Conservation (phyloP, 2,329 filamentous ascomycete species). For the Penicillium sp. region DNA sequence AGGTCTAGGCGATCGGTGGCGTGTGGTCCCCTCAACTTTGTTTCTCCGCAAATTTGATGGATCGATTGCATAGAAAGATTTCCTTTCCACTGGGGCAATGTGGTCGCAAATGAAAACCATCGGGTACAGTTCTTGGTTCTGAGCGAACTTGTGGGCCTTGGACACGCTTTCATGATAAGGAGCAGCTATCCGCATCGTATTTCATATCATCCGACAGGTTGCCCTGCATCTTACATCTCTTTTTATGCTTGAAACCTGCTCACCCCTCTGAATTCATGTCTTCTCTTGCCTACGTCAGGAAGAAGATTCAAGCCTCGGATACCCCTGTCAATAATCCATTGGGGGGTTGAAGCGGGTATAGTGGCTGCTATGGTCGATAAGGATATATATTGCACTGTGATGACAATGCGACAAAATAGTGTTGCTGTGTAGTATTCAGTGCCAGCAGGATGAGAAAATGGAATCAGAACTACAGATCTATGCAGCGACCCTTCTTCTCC, state of each 20-base stretch:
- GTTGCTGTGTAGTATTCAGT: background rate
- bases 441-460: background rate
- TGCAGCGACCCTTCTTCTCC: background rate
- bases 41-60: background rate
- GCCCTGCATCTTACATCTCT: background rate
- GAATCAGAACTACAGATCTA: background rate
- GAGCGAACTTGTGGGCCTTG: background rate
- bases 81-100: too few species aligned
- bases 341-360: background rate
- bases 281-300: background rate
- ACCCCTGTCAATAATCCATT: background rate
- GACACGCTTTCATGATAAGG: background rate
- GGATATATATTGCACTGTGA: background rate
- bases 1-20: background rate
- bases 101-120: background rate
- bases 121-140: background rate
- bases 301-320: background rate
- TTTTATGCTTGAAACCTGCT: background rate
- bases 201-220: background rate
- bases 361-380: background rate
- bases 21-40: background rate
- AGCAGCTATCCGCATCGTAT: background rate
- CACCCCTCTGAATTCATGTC: background rate
- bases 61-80: background rate
- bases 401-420: background rate